Evolutionary conservation across 257 asterid genomes (phyloP).

Genomic region (Ehretia macrophylla): DNA sequence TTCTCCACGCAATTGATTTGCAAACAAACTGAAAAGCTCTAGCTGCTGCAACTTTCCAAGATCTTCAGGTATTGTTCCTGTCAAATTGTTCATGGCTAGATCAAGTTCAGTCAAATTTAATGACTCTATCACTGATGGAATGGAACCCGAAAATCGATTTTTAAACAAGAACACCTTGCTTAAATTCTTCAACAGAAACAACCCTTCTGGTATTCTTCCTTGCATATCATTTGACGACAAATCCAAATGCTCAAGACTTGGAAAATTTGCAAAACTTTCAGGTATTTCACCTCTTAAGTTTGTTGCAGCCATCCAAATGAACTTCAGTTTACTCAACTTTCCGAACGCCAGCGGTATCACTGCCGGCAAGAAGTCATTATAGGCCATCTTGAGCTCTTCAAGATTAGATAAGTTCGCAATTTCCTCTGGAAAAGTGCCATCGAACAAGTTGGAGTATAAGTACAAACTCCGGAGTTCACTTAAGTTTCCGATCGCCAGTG

Average conservation of each 20-base stretch:
- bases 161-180: slow-evolving; percentile 29
- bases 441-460: slow-evolving; percentile 45
- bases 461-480: slow-evolving; percentile 27
- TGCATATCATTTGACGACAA: slow-evolving; percentile 25
- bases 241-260: slow-evolving; percentile 35
- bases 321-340: slow-evolving; percentile 37
- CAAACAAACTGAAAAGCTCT: slow-evolving; percentile 37
- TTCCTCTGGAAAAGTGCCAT: slow-evolving; percentile 62
- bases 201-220: slow-evolving; percentile 33
- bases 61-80: slow-evolving; percentile 64
- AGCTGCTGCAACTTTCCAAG: slow-evolving; percentile 54
- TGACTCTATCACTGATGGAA: slow-evolving; percentile 48
- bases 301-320: slow-evolving; percentile 38
- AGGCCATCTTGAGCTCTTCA: slow-evolving; percentile 44
- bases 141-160: slow-evolving; percentile 57
- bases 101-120: slow-evolving; percentile 48
- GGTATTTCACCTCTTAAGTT: slow-evolving; percentile 52
- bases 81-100: slow-evolving; percentile 49
- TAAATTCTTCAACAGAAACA: slow-evolving; percentile 63
- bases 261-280: slow-evolving; percentile 22
- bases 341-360: slow-evolving; percentile 57
- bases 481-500: slow-evolving; percentile 59
- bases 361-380: slow-evolving; percentile 48
- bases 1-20: slow-evolving; percentile 49
- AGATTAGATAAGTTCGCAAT: slow-evolving; percentile 65